A percentile compares a stretch with the other conserved stretches of the same genome.
phyloP scores from a whole-genome alignment of 495 filamentous ascomycete genomes.

The Hypoxylon fuscum region DNA sequence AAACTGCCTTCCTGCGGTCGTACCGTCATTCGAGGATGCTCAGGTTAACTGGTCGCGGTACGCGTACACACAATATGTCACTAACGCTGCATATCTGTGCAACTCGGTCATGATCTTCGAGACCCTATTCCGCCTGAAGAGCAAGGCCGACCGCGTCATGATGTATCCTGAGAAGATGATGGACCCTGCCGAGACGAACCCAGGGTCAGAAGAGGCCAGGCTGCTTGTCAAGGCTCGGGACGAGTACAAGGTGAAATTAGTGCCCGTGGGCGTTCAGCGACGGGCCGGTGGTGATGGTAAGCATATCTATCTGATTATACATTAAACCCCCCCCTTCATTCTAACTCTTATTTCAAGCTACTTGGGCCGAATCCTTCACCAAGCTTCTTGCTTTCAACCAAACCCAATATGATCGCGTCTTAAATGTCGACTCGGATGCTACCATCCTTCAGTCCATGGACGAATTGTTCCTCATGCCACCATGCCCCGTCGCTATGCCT shows the following conservation, averaged over 20 bases:
- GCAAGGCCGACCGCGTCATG: slow-evolving; percentile 70
- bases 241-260: slow-evolving; percentile 67
- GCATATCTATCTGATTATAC: slow-evolving; percentile 1
- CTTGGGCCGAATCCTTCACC: slow-evolving; percentile 71
- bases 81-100: slow-evolving; percentile 73
- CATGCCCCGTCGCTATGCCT: slow-evolving; percentile 67
- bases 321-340: not conserved
- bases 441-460: slow-evolving; percentile 72
- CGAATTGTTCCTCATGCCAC: slow-evolving; percentile 77
- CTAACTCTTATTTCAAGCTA: slow-evolving; percentile 47
- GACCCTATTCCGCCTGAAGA: slow-evolving; percentile 65
- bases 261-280: slow-evolving; percentile 67
- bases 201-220: slow-evolving; percentile 58
- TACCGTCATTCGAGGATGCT: slow-evolving; percentile 35
- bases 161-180: slow-evolving; percentile 70
- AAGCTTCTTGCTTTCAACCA: slow-evolving; percentile 78
- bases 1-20: slow-evolving; percentile 41
- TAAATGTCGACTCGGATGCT: slow-evolving; percentile 75
- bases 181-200: slow-evolving; percentile 45
- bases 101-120: slow-evolving; percentile 82
- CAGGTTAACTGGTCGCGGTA: slow-evolving; percentile 66
- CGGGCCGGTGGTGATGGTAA: slow-evolving; percentile 54
- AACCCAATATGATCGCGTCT: slow-evolving; percentile 71
- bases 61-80: slow-evolving; percentile 79
- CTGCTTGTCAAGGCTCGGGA: slow-evolving; percentile 68